phyloP scores from a whole-genome alignment of 352 stramenopile genomes.

The Phytophthora ohioensis region DNA sequence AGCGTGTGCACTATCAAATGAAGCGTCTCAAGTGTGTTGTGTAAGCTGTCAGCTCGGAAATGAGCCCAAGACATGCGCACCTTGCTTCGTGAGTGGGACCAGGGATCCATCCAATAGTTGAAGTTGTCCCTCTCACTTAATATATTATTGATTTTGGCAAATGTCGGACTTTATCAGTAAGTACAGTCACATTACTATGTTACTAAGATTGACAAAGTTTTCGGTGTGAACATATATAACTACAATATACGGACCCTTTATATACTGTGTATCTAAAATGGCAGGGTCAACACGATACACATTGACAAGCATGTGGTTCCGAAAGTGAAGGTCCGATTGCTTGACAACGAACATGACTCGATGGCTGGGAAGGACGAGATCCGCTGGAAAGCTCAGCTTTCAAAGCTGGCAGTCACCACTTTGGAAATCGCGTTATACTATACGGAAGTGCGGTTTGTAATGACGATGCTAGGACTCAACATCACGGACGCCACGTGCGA shows the following conservation, averaged over 20 bases:
- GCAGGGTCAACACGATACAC: slow-evolving; percentile 3
- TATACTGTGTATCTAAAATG: not conserved
- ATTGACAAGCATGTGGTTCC: slow-evolving; percentile 22
- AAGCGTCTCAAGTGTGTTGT: slow-evolving; percentile 24
- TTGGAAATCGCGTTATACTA: slow-evolving; percentile 5
- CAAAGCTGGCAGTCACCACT: slow-evolving; percentile 14
- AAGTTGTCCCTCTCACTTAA: slow-evolving; percentile 3
- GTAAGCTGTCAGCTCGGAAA: slow-evolving; percentile 7
- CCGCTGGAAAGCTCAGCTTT: slow-evolving; percentile 10
- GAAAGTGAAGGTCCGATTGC: slow-evolving; percentile 5
- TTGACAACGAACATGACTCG: slow-evolving; percentile 14
- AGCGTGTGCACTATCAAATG: slow-evolving; percentile 42
- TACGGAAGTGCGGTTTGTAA: not conserved
- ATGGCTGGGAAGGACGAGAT: slow-evolving; percentile 25
- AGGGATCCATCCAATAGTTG: slow-evolving; percentile 18
- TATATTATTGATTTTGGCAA: slow-evolving; percentile 1
- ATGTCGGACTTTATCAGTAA: not conserved
- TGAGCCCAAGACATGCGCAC: slow-evolving; percentile 7
- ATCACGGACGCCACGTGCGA: slow-evolving; percentile 61
- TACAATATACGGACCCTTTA: not conserved
- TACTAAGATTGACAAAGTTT: not conserved
- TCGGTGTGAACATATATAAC: not conserved
- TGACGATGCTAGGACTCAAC: slow-evolving; percentile 36
- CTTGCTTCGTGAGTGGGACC: slow-evolving; percentile 12
- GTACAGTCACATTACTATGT: not conserved